These are phyloP conservation scores for Melanomma pulvis-pyrius DNA, from an alignment of 495 filamentous ascomycete species.

Conservation along the genomic window DNA sequence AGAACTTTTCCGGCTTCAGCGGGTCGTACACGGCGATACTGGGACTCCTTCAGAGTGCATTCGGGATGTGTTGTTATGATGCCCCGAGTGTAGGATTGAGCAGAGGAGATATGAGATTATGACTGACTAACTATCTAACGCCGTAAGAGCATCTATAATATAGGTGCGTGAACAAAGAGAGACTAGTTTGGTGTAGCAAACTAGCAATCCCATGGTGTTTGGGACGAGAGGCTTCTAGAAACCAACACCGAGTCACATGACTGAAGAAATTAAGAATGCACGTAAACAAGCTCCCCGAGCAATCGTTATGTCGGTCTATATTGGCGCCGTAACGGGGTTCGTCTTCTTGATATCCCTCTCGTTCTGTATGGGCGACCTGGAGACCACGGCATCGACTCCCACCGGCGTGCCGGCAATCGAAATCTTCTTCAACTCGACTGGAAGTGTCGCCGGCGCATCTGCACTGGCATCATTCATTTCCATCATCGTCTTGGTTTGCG, in stretches of 20 bases:
- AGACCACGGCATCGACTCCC: slow-evolving; percentile 44
- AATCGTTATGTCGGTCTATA: slow-evolving; percentile 57
- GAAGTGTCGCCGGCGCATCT: slow-evolving; percentile 48
- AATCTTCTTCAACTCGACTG: slow-evolving; percentile 55
- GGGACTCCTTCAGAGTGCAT: slow-evolving; percentile 60
- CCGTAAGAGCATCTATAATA: too few relatives aligned
- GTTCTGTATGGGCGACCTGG: slow-evolving; percentile 56
- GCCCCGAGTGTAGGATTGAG: too few relatives aligned
- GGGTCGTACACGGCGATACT: slow-evolving; percentile 56
- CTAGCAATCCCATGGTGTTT: too few relatives aligned
- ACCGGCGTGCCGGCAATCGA: slow-evolving; percentile 56
- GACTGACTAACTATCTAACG: too few relatives aligned
- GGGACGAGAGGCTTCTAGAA: too few relatives aligned
- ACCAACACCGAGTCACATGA: slow-evolving; percentile 53
- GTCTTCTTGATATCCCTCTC: slow-evolving; percentile 53
- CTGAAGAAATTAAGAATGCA: slow-evolving; percentile 56
- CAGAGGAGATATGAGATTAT: too few relatives aligned
- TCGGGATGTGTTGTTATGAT: slow-evolving; percentile 58
- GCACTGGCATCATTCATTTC: slow-evolving; percentile 49
- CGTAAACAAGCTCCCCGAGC: slow-evolving; percentile 57
- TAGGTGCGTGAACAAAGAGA: too few relatives aligned
- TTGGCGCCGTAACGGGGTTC: slow-evolving; percentile 56
- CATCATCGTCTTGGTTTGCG: slow-evolving; percentile 49
- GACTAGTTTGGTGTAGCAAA: too few relatives aligned
- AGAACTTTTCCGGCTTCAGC: slow-evolving; percentile 59